Base-by-base conservation (phyloP, 1,284 basidiomycete species). In the Fomes fomentarius region DNA sequence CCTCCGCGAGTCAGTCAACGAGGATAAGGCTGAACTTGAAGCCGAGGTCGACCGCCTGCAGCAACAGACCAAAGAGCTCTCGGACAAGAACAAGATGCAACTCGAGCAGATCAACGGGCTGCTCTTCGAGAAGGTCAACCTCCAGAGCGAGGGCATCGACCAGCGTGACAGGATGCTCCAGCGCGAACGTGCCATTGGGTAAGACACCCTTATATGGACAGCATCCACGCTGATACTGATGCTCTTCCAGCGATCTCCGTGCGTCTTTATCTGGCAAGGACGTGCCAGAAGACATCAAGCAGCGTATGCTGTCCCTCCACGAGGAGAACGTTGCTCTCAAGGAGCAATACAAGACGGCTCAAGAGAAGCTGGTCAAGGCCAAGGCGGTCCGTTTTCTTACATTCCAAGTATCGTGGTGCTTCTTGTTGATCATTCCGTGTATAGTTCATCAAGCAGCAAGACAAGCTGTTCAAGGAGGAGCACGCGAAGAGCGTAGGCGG, bases 361-460 rank as follows among this genome's bases (percentile, higher is more conserved):
- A 86, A 60, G 92, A 93, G 60, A 94, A 94, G 70, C 77, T 97
- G 44, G 70, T 78, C 59, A 95, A 95, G 71, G 93, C 94, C 4
- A 87, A 86, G 63, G 78, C 80, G 62, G 92, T 93, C 66, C 56
- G 77, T 68, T 11, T 28, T 5, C 14, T 2, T 39, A 4, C 12
- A 15, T 12, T 10, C 17, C 22, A 30, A 21, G 19, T 21, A 25
- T 48, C 12, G 11, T 1, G 14, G 15, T 24, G 9, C 14, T 2
- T 24, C 0, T 25, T n/a, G 34, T 31, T 54, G 56, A 35, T 31
- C 26, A 33, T 44, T 67, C n/a, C 61, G 4, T 33, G 9, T 35
- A 22, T 56, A 94, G 89, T 95, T 96, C 71, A 95, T 97, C 76
- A 93, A 93, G 71, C 81, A 87, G 48, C 95, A 97, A 71, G 94